Conservation (phyloP, 2,329 filamentous ascomycete genomes). For the Epicoccum nigrum region DNA sequence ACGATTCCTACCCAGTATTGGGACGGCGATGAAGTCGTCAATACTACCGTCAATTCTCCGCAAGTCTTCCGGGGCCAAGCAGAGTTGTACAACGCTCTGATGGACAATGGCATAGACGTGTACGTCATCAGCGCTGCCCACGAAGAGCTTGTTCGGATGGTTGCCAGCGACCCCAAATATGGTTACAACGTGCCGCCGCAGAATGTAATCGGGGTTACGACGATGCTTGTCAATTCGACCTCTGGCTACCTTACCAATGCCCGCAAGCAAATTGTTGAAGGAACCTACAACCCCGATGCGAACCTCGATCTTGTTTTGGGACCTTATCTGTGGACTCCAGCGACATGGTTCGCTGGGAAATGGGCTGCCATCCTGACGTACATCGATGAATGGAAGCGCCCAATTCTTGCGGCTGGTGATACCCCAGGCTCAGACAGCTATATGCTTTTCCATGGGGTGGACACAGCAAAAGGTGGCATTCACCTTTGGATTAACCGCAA, state of each 20-base stretch:
- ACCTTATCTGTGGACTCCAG: slow-evolving; percentile 39
- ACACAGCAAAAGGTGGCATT: slow-evolving; percentile 35
- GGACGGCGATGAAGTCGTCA: slow-evolving; percentile 33
- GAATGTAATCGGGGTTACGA: slow-evolving; percentile 42
- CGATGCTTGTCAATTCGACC: slow-evolving; percentile 34
- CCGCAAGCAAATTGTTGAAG: slow-evolving; percentile 34
- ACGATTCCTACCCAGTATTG: slow-evolving; percentile 34
- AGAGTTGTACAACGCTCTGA: slow-evolving; percentile 38
- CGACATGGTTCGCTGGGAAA: slow-evolving; percentile 41
- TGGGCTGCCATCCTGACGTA: slow-evolving; percentile 42
- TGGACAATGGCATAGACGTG: slow-evolving; percentile 38
- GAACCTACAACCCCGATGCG: slow-evolving; percentile 31
- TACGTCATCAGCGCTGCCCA: slow-evolving; percentile 40
- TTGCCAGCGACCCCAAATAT: slow-evolving; percentile 41
- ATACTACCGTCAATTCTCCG: slow-evolving; percentile 29
- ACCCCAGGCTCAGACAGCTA: slow-evolving; percentile 41
- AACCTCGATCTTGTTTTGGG: slow-evolving; percentile 36
- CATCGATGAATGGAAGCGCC: slow-evolving; percentile 41
- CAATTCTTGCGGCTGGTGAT: slow-evolving; percentile 35
- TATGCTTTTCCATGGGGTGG: slow-evolving; percentile 41
- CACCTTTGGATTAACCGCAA: slow-evolving; percentile 39
- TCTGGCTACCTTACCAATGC: slow-evolving; percentile 37
- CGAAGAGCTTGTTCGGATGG: slow-evolving; percentile 42
- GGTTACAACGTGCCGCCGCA: slow-evolving; percentile 39
- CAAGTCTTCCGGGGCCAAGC: slow-evolving; percentile 35